Base-by-base conservation (phyloP, 2,329 filamentous ascomycete genomes). In the Sordariomycetes sp. region DNA sequence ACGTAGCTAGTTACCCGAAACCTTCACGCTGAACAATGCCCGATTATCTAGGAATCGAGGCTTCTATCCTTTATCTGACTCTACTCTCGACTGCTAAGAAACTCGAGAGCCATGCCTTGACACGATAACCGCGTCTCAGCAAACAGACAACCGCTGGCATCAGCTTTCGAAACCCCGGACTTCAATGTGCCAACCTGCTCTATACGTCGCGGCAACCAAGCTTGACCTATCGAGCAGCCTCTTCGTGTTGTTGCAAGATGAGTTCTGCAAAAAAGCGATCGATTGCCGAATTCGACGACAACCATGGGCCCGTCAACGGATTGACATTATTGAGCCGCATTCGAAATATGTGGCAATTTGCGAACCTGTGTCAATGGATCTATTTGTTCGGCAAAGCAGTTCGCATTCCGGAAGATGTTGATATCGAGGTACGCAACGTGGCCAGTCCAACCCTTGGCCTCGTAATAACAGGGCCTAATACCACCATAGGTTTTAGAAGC, bases 321-420 rank as follows among this genome's bases (percentile, higher is more conserved):
- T 24, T 8, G 7, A 22, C 56, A 17, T 24, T 53, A 15, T 76
- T 22, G 64, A 72, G 60, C 68, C 70, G 10, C 20, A 80, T 97
- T 63, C 84, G 92, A 61, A 94, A 89, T 68, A 90, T 89, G 79
- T 97, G 92, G 91, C 88, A 96, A 70, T 96, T 97, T 71, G 89
- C 92, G 60, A 92, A 90, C 66, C 75, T 97, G 8, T 90, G 87
- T 73, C 92, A 99, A 72, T 99, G 90, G 80, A 89, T 97, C 60
- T 88, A 86, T 68, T 82, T 92, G 48, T 99, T 99, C 70, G 91
- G 92, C 60, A 85, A 87, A 65, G 85, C 85, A 51, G 85, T 95
- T 68, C 96, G 95, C 74, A 88, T 97, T 62, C 86, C 94, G 64
- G 87, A 95, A 61, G 84, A 87, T 66, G 79, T 96, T 61, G 90